Base-by-base conservation (phyloP, 805 yeast species). In the Teunomyces lycoperdinae region DNA sequence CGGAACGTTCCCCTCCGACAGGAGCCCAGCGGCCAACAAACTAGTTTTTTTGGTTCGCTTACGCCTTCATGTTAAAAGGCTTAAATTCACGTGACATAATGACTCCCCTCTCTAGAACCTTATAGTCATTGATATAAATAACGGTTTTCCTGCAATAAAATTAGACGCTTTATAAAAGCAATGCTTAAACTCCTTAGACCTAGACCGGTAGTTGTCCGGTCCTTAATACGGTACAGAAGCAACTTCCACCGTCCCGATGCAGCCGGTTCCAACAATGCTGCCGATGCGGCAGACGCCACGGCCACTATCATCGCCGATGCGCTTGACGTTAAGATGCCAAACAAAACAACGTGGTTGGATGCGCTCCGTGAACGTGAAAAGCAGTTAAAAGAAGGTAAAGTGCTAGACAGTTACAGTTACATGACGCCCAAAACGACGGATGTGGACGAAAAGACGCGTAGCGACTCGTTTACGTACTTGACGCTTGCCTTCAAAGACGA, bases 401-500 rank as follows among this genome's bases (percentile, higher is more conserved):
- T 81, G 29, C 74, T 84, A 57, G 89, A 85, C 62, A 80, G 88
- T 33, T 82, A 77, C 62, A 80, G 89, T 10, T 85, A 87, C 65
- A 81, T 81, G 47, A 80, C 83, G 51, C 90, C 91, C 7, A 84
- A 81, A 54, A 78, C 91, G 13, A 79, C 89, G 13, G 81, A 73
- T 6, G 81, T 90, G 11, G 73, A 78, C 27, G 94, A 89, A 54
- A 81, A 83, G 60, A 84, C 94, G 1, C 78, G 94, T 55, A 73
- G 72, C 9, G 97, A 90, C 55, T 88, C 96, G 2, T 87, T 87
- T 56, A 74, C 84, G 35, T 85, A 77, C 58, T 68, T 86, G 50
- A 71, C 78, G 1, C 71, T 91, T 43, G 96, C 97, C 0, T 90
- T 91, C 72, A 87, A 87, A 57, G 87, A 87, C 50, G 96, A 91